Evolutionary conservation across 305 asterid species (phyloP).

Genomic region (Fraxinus floribunda): DNA sequence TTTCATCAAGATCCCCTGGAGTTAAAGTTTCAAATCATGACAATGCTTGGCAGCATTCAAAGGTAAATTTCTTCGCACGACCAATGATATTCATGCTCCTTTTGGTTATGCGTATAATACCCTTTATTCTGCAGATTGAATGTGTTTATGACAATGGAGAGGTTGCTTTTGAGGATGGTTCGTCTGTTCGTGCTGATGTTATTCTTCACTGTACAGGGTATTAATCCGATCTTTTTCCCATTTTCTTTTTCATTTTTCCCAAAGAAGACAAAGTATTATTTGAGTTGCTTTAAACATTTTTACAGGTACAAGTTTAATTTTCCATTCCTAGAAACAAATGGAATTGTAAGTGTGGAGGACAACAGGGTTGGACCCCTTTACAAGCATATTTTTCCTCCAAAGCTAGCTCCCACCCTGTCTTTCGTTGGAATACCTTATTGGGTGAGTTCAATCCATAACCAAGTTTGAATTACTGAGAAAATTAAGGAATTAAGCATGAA

Average conservation of each 20-base stretch:
- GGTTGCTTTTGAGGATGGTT: conserved; percentile 53
- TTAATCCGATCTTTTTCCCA: background rate
- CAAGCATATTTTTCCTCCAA: conserved; percentile 57
- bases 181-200: conserved; percentile 41
- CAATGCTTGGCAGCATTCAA: conserved; percentile 54
- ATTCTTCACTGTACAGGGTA: conserved; percentile 72
- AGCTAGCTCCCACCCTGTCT: conserved; percentile 51
- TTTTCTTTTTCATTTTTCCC: background rate
- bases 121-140: conserved; percentile 32
- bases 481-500: background rate
- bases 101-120: background rate
- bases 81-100: background rate
- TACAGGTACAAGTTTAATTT: conserved; percentile 40
- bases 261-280: background rate
- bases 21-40: conserved; percentile 21
- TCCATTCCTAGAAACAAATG: conserved; percentile 54
- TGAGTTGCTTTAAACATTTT: background rate
- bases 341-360: conserved; percentile 46
- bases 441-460: conserved; percentile 24
- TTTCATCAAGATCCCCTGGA: conserved; percentile 49
- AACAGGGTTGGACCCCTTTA: conserved; percentile 61
- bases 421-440: conserved; percentile 43
- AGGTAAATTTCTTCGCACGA: conserved; percentile 25
- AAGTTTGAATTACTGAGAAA: background rate
- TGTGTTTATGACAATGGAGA: conserved; percentile 45